These are phyloP conservation scores for Triticum timopheevii DNA, from an alignment of 176 grass and related monocot genomes.

Conservation along the genomic window DNA sequence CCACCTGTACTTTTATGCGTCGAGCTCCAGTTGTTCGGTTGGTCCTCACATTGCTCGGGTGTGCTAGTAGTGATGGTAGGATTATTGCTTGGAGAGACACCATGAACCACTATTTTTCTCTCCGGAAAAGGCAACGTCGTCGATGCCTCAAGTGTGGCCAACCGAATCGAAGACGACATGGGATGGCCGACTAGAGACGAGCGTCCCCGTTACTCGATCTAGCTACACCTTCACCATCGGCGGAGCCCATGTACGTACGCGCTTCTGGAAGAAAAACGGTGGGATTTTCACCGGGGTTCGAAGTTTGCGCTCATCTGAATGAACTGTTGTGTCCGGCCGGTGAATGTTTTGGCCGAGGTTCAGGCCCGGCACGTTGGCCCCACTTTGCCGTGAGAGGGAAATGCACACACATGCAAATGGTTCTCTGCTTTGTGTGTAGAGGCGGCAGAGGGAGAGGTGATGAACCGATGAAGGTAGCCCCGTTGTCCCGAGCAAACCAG, in stretches of 20 bases:
- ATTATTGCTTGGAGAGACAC: neutral
- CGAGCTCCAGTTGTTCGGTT: neutral
- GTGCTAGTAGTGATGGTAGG: too few species aligned
- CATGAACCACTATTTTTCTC: neutral
- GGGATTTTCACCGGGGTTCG: neutral
- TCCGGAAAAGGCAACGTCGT: neutral
- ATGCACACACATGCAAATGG: too few species aligned
- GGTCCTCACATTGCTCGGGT: too few species aligned
- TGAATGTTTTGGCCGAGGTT: slow-evolving; percentile 16
- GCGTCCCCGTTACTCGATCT: neutral
- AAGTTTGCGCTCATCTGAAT: neutral
- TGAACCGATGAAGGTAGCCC: neutral
- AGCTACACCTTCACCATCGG: neutral
- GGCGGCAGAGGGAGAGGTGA: neutral
- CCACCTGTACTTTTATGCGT: neutral
- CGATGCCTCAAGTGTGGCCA: neutral
- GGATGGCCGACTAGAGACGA: neutral
- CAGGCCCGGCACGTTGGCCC: slow-evolving; percentile 8
- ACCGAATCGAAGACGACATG: neutral
- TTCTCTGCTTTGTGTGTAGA: too few species aligned
- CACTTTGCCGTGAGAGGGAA: neutral
- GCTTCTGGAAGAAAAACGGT: neutral
- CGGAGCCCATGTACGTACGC: neutral
- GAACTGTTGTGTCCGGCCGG: neutral
- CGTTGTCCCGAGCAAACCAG: slow-evolving; percentile 35